Conservation (phyloP, 768 basidiomycete species). For the Leccinellum rugosiceps region DNA sequence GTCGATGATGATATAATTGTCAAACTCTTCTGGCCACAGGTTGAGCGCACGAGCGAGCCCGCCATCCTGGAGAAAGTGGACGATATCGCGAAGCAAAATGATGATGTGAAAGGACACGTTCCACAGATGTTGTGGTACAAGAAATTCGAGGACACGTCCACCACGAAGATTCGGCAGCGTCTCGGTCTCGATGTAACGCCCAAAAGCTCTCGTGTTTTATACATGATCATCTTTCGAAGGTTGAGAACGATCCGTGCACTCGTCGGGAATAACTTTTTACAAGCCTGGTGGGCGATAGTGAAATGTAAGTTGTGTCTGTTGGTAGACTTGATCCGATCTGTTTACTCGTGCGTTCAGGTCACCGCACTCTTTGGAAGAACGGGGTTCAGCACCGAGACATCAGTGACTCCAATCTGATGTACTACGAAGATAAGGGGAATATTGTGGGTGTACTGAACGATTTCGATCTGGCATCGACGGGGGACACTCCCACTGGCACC, state of each 20-base stretch:
- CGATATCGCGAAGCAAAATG: not conserved
- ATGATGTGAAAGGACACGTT: not conserved
- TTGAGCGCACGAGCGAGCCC: no score
- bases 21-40: not conserved
- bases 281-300: not conserved
- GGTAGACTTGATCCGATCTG: no score
- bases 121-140: not conserved
- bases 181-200: no score
- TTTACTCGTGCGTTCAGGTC: not conserved
- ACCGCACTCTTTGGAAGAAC: not conserved
- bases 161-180: not conserved
- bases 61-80: not conserved
- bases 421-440: no score
- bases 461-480: no score
- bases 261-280: not conserved
- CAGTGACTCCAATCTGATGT: not conserved
- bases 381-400: not conserved
- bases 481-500: no score
- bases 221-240: not conserved
- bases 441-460: no score
- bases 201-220: not conserved
- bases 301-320: not conserved
- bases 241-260: not conserved
- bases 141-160: not conserved
- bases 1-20: not conserved